Conservation (phyloP, 768 basidiomycete genomes). For the Lentinula lateritia region DNA sequence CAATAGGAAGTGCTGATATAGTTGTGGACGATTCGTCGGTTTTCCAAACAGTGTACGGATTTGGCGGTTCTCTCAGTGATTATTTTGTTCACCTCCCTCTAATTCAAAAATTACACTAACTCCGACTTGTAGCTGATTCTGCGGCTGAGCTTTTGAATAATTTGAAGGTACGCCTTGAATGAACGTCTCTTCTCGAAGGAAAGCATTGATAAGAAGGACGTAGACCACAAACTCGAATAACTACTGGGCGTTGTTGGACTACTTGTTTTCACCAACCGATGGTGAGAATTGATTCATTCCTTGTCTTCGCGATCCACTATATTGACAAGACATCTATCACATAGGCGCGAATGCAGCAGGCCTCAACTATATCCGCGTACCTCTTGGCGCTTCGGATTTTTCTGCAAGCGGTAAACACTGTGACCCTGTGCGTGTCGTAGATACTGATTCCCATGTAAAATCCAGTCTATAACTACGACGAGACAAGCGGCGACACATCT, state of each 20-base stretch:
- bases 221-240: constrained; percentile 46
- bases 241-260: constrained; percentile 54
- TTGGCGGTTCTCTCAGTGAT: constrained; percentile 61
- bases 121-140: constrained; percentile 52
- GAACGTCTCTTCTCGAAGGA: neutral
- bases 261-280: constrained; percentile 60
- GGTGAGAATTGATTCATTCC: constrained; percentile 15
- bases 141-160: constrained; percentile 56
- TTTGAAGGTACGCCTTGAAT: constrained; percentile 48
- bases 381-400: constrained; percentile 73
- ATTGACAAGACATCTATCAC: neutral
- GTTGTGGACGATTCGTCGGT: constrained; percentile 45
- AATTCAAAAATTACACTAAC: neutral
- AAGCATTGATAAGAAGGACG: neutral
- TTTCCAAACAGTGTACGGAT: constrained; percentile 64
- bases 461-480: constrained; percentile 61
- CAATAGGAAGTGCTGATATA: constrained; percentile 58
- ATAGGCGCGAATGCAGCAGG: constrained; percentile 49
- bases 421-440: neutral
- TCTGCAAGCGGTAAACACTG: constrained; percentile 42
- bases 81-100: constrained; percentile 9
- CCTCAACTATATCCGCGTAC: constrained; percentile 61
- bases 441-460: neutral
- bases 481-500: constrained; percentile 53
- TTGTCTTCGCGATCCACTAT: neutral